These are phyloP conservation scores for Entoloma clypeatum DNA, from an alignment of 1,284 basidiomycete genomes.

Conservation along the genomic window DNA sequence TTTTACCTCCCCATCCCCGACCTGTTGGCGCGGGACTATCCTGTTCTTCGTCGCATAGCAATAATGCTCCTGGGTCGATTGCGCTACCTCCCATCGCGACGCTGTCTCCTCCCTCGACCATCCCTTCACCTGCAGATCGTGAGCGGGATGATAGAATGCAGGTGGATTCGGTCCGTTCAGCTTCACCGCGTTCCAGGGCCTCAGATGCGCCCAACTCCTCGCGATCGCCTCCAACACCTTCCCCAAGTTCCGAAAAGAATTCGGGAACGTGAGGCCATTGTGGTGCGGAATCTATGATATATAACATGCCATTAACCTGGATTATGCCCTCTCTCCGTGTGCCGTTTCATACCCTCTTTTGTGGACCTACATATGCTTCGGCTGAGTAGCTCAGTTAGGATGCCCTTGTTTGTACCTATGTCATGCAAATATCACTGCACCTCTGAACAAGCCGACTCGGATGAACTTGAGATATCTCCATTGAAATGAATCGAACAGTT, in stretches of 20 bases:
- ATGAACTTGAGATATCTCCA: no score
- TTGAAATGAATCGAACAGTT: no score
- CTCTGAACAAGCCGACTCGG: no score
- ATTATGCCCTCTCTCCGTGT: no score
- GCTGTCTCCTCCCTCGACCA: conserved; percentile 53
- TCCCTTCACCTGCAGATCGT: conserved; percentile 44
- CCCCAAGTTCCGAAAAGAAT: conserved; percentile 30
- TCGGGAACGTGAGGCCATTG: no score
- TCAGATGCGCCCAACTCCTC: conserved; percentile 46
- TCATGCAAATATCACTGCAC: no score
- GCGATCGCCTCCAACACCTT: conserved; percentile 39
- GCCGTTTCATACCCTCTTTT: no score
- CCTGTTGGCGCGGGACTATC: conserved; percentile 54
- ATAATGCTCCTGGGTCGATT: conserved; percentile 30
- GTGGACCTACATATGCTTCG: no score
- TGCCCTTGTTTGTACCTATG: no score
- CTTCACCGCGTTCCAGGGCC: conserved; percentile 43
- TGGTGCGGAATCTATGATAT: no score
- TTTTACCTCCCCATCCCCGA: conserved; percentile 68
- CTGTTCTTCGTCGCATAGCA: conserved; percentile 25
- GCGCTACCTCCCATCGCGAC: conserved; percentile 63
- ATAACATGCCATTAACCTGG: no score
- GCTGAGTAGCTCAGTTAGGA: no score
- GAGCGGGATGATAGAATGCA: conserved; percentile 52
- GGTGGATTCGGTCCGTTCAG: conserved; percentile 40